Percentiles rank a stretch among this genome's conserved stretches.
These are phyloP conservation scores for Ganoderma boninense DNA, from an alignment of 1,284 basidiomycete genomes.

Conservation along the genomic window DNA sequence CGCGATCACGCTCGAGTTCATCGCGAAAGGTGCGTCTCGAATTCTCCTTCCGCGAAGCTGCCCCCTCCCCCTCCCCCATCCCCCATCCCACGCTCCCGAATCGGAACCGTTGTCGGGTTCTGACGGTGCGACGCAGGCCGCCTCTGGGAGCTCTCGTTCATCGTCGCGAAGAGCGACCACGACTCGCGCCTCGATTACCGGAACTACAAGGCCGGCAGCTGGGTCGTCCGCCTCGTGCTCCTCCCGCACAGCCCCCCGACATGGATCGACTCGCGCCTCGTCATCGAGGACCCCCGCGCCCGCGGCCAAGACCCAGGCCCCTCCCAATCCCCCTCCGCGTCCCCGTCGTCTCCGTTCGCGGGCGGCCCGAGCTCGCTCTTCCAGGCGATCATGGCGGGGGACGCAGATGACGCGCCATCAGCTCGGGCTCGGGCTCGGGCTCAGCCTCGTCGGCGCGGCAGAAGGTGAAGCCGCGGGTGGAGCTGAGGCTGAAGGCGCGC, in stretches of 20 bases:
- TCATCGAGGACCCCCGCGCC: constrained; percentile 53
- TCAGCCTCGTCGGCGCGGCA: too few relatives aligned
- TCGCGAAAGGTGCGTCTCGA: constrained; percentile 64
- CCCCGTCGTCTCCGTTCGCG: constrained; percentile 24
- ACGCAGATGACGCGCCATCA: constrained; percentile 10
- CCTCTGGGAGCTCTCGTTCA: constrained; percentile 68
- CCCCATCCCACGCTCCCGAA: too few relatives aligned
- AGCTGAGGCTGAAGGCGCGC: constrained; percentile 52
- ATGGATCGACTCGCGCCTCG: constrained; percentile 62
- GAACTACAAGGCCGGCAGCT: constrained; percentile 50
- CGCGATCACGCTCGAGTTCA: constrained; percentile 65
- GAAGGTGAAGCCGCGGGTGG: constrained; percentile 49
- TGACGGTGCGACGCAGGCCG: constrained; percentile 51
- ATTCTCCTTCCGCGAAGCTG: not conserved
- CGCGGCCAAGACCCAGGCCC: constrained; percentile 1
- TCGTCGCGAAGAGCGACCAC: constrained; percentile 42
- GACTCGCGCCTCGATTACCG: constrained; percentile 28
- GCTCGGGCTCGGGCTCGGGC: not conserved
- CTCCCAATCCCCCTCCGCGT: not conserved
- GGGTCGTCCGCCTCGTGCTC: constrained; percentile 63
- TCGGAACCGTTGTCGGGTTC: not conserved
- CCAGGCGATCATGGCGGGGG: constrained; percentile 17
- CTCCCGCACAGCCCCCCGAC: constrained; percentile 68
- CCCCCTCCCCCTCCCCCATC: not conserved
- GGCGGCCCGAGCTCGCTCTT: constrained; percentile 20